These are phyloP conservation scores for Herpetomonas tarakana DNA, from an alignment of 208 protist species.

Conservation along the genomic window DNA sequence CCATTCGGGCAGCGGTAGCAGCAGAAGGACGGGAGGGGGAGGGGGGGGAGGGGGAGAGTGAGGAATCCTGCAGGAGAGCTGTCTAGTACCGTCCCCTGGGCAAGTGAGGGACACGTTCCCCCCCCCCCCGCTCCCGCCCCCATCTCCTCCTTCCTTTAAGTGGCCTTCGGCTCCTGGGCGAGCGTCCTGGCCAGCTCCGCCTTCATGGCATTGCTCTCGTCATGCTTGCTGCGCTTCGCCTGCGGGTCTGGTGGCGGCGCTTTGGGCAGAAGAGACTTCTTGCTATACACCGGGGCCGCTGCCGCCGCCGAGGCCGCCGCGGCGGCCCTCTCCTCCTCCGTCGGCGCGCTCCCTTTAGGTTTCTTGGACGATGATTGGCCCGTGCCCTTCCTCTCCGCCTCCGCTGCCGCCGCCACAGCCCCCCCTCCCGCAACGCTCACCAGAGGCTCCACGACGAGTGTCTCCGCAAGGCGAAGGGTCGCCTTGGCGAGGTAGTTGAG, in stretches of 20 bases:
- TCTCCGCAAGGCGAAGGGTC: conserved; percentile 11
- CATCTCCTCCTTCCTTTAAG: too few species aligned
- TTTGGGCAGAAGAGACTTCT: conserved; percentile 5
- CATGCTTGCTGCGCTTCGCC: conserved; percentile 43
- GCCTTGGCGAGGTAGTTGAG: conserved; percentile 26
- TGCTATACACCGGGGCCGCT: neutral
- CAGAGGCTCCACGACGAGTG: neutral
- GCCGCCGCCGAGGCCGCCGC: neutral
- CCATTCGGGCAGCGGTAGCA: too few species aligned
- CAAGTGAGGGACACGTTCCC: too few species aligned
- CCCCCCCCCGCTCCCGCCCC: too few species aligned
- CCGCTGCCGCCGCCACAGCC: neutral
- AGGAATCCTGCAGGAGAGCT: too few species aligned
- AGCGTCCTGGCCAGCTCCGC: conserved; percentile 21
- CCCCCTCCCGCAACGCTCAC: neutral
- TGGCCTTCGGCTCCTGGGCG: neutral
- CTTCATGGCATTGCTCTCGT: conserved; percentile 37
- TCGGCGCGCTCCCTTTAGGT: neutral
- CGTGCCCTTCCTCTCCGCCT: neutral
- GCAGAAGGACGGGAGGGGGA: too few species aligned
- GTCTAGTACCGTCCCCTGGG: too few species aligned
- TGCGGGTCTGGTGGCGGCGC: conserved; percentile 18
- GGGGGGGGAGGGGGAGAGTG: too few species aligned
- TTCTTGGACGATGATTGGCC: too few species aligned
- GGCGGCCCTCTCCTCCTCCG: neutral